A percentile compares a stretch with the other conserved stretches of the same genome.
Evolutionary conservation across 768 basidiomycete species (phyloP).

Genomic region (Auriculariales sp.): DNA sequence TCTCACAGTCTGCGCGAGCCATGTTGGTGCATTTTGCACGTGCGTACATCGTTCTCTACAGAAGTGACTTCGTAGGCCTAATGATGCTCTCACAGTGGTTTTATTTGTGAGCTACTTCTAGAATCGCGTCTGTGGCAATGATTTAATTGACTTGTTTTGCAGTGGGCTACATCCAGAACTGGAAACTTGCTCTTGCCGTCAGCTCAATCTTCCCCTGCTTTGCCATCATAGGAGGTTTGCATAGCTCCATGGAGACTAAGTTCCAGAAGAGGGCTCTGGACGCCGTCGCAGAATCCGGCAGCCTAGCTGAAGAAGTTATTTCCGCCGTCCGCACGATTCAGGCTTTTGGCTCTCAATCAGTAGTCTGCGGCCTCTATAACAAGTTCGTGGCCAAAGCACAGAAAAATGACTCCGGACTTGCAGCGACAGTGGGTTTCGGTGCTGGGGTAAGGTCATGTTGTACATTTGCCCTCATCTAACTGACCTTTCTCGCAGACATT

Average conservation of each 20-base stretch:
- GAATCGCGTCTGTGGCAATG: not conserved
- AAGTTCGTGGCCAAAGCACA: constrained; percentile 15
- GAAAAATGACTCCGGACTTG: constrained; percentile 12
- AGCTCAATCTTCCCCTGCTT: constrained; percentile 26
- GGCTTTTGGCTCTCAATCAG: constrained; percentile 23
- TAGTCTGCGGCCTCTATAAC: constrained; percentile 20
- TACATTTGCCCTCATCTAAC: constrained; percentile 21
- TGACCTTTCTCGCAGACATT: constrained; percentile 34
- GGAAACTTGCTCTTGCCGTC: constrained; percentile 25
- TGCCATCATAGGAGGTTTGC: constrained; percentile 15
- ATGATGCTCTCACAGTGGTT: too few relatives aligned
- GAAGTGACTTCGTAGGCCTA: too few relatives aligned
- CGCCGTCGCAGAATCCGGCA: constrained; percentile 19
- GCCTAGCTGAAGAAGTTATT: constrained; percentile 27
- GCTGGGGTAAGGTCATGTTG: constrained; percentile 15
- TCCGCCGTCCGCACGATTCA: constrained; percentile 23
- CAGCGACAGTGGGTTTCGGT: constrained; percentile 10
- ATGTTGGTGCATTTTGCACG: not conserved
- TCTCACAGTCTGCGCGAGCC: too few relatives aligned
- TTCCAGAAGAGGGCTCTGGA: constrained; percentile 17
- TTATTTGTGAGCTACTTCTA: too few relatives aligned
- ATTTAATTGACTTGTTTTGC: not conserved
- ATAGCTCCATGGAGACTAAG: too few relatives aligned
- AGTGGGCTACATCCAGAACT: constrained; percentile 21
- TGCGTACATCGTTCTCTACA: too few relatives aligned